phyloP scores from a whole-genome alignment of 176 grass and related monocot species.

The maize (Zea mays) region DNA sequence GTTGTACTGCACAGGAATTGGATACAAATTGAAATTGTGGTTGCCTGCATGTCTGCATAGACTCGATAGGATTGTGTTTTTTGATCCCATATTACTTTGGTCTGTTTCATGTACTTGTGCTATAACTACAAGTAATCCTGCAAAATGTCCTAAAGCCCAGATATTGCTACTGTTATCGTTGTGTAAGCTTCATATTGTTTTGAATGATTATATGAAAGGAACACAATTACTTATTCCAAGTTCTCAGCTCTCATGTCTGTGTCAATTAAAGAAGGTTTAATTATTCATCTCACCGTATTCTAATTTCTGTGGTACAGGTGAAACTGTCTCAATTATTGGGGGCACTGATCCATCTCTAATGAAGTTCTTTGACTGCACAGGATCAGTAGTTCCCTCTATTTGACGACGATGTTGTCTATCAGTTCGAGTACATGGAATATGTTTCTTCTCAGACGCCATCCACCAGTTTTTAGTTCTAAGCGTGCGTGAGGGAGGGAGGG shows the following conservation, averaged over 20 bases:
- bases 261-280: background rate
- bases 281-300: constrained; percentile 13
- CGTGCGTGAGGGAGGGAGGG: background rate
- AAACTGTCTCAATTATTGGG: constrained; percentile 86
- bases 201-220: background rate
- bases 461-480: constrained; percentile 11
- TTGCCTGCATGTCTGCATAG: background rate
- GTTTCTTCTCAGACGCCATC: constrained; percentile 43
- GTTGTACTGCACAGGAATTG: no score
- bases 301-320: constrained; percentile 51
- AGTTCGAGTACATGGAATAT: constrained; percentile 99
- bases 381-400: constrained; percentile 77
- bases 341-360: constrained; percentile 84
- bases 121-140: background rate
- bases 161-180: background rate
- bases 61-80: background rate
- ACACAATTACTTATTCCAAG: constrained; percentile 7
- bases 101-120: background rate
- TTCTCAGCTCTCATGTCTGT: background rate
- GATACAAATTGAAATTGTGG: no score
- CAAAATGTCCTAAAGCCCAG: background rate
- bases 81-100: background rate
- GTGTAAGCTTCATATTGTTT: background rate
- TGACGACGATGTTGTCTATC: constrained; percentile 93
- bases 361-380: constrained; percentile 96